Conservation (phyloP, 345 rosid species). For the Psidium guajava region DNA sequence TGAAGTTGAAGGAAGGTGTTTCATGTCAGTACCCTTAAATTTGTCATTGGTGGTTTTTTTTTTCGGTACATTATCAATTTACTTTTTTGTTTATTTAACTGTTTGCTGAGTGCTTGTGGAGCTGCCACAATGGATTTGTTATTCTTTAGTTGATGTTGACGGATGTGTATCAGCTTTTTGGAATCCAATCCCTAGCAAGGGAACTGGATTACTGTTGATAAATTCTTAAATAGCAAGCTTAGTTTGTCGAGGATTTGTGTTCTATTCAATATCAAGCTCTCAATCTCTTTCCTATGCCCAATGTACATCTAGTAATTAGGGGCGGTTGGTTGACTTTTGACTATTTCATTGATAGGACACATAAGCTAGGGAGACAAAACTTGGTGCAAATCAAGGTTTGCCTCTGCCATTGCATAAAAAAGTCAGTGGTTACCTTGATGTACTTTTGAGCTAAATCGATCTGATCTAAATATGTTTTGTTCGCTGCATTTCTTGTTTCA, state of each 20-base stretch:
- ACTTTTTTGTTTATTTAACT: not conserved
- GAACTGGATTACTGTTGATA: not conserved
- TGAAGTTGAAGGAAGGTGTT: not conserved
- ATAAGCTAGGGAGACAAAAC: not conserved
- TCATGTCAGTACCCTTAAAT: not conserved
- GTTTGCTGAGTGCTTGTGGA: not conserved
- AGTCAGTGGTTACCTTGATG: not conserved
- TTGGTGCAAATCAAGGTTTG: not conserved
- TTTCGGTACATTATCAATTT: not conserved
- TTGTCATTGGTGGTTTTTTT: not conserved
- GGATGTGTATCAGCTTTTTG: not conserved
- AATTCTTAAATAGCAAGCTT: not conserved
- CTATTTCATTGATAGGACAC: not conserved
- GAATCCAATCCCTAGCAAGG: not conserved
- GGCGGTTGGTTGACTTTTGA: not conserved
- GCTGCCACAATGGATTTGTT: not conserved
- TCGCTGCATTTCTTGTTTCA: not conserved
- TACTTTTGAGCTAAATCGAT: not conserved
- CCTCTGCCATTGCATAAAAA: not conserved
- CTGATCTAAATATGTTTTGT: not conserved
- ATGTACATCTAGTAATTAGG: not conserved
- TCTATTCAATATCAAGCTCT: not conserved
- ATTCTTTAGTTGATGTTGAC: not conserved
- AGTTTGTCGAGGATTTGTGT: not conserved
- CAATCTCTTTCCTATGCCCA: not conserved